Evolutionary conservation across 192 early-diverging fungal species (phyloP).

Genomic region (Coemansia sp.): DNA sequence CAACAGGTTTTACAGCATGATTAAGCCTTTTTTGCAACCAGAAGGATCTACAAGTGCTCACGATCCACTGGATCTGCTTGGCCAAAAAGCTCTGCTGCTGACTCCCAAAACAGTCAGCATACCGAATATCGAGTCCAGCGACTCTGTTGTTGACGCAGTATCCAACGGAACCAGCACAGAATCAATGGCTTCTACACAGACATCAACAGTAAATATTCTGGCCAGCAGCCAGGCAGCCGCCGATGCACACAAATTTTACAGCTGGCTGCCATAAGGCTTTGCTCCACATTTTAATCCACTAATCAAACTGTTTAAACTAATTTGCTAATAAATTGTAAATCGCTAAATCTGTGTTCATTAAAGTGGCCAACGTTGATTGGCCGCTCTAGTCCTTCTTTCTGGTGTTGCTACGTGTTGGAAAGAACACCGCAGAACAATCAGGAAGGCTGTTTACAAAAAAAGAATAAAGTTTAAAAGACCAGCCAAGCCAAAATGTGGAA

Average conservation of each 20-base stretch:
- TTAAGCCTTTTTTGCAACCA: not conserved
- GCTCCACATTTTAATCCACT: too few relatives aligned
- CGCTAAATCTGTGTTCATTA: too few relatives aligned
- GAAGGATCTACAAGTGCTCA: not conserved
- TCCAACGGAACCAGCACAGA: too few relatives aligned
- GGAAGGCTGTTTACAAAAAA: not conserved
- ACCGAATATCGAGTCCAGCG: too few relatives aligned
- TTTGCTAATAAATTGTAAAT: too few relatives aligned
- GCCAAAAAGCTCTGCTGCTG: not conserved
- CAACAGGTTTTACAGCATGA: not conserved
- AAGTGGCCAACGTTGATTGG: not conserved
- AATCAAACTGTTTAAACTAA: too few relatives aligned
- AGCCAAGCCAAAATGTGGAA: not conserved
- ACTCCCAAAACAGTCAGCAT: not conserved
- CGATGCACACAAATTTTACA: too few relatives aligned
- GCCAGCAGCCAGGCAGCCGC: too few relatives aligned
- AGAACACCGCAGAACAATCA: constrained; percentile 4
- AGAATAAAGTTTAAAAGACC: not conserved
- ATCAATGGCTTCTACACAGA: too few relatives aligned
- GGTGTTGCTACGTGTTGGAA: not conserved
- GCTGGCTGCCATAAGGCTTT: too few relatives aligned
- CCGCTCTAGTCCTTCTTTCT: not conserved
- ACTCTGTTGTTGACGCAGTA: too few relatives aligned
- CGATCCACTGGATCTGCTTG: not conserved
- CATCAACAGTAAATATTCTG: too few relatives aligned